These are phyloP conservation scores for Heliosperma pusillum DNA, from an alignment of 148 eudicot genomes.

Conservation along the genomic window DNA sequence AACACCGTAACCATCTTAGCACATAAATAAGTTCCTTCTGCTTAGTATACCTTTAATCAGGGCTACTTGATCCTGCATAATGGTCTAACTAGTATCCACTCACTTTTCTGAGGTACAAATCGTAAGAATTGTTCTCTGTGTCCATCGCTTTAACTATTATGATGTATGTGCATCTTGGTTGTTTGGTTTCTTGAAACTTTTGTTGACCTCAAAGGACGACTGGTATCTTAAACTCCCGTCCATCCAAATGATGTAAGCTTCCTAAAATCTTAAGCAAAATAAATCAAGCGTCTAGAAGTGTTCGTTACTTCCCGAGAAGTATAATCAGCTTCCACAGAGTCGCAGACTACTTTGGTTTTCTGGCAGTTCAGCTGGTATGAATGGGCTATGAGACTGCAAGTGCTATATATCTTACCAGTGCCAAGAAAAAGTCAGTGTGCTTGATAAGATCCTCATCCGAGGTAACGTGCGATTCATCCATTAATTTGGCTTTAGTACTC, in stretches of 20 bases:
- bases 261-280: no score
- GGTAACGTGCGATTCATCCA: no score
- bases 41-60: constrained; percentile 2
- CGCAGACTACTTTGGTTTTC: no score
- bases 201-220: not conserved
- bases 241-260: no score
- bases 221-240: not conserved
- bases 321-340: no score
- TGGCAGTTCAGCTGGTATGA: no score
- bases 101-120: not conserved
- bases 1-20: not conserved
- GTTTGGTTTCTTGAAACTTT: not conserved
- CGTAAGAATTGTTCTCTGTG: not conserved
- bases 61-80: constrained; percentile 4
- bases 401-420: not conserved
- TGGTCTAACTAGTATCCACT: no score
- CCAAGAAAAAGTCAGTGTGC: not conserved
- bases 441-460: not conserved
- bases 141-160: not conserved
- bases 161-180: not conserved
- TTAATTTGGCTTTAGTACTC: no score
- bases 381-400: no score
- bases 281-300: no score
- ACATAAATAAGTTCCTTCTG: constrained; percentile 1
- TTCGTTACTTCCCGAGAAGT: no score